Base-by-base conservation (phyloP, 23 red algal genomes). In the Gracilaria gracilis region DNA sequence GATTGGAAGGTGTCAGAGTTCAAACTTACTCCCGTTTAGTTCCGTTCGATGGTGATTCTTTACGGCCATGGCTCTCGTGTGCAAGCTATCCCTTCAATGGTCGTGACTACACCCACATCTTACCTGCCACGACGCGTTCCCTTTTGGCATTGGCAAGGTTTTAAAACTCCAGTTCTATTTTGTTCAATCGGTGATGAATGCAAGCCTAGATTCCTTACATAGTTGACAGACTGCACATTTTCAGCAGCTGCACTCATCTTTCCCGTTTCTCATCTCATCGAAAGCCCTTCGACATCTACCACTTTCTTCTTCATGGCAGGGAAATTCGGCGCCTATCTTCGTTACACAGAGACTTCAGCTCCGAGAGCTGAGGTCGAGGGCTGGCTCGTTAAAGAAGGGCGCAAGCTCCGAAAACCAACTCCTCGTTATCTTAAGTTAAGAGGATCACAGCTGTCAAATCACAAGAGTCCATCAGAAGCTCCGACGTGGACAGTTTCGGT, bases 301-400 rank as follows among this genome's bases (percentile, higher is more conserved):
- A 77, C 27, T 2, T 46, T 47, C 72, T 53, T 6, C 42, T 17
- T 25, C 39, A 82, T 62, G 72, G 39, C 75, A 28, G 72, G 42
- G 42, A 77, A 77, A 9, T 77, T 77, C 11, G 72, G 25, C 23
- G 72, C 72, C 21, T 77, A 77, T 50, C 25, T 93, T 21, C 89
- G 96, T 37, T 85, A 77, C 42, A 77, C 72, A 5, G 72, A 77
- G 72, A 82, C 86, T 20, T 20, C 53, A 24, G 77, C 75, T 19
- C 92, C 82, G 20, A 24, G 83, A 14, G 79, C 57, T 61, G 12
- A 65, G 49, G 54, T 83, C n/a, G 55, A 61, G 19, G 95, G 95
- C 21, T 97, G 95, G 95, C 42, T 97, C 29, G 79, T 92, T 33
- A 97, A 97, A 57, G 86, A 93, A 40, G 91, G 91, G 17, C 73